phyloP scores from a whole-genome alignment of 495 filamentous ascomycete genomes.

The Aspergillus incahuasiensis region DNA sequence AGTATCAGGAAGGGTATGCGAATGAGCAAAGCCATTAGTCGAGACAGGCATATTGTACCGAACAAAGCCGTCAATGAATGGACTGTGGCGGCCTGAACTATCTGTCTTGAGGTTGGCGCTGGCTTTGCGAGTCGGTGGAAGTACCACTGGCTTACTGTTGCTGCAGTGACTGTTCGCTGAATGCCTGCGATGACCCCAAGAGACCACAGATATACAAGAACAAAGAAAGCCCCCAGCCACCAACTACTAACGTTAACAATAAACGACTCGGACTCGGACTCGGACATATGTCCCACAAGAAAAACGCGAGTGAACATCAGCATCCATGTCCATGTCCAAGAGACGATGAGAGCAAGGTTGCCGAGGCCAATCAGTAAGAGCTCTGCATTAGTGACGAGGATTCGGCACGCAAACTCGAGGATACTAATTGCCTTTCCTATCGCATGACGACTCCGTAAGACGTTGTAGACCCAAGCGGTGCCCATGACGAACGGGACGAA shows the following conservation, averaged over 20 bases:
- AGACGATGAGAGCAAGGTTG: constrained; percentile 67
- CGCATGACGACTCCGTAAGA: constrained; percentile 72
- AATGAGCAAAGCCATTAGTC: constrained; percentile 71
- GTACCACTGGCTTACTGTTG: constrained; percentile 97
- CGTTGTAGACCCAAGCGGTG: constrained; percentile 73
- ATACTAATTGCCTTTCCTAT: constrained; percentile 77
- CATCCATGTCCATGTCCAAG: constrained; percentile 95
- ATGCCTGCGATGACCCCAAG: constrained; percentile 78
- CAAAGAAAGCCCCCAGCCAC: constrained; percentile 86
- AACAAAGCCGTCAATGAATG: constrained; percentile 86
- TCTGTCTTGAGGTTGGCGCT: constrained; percentile 64
- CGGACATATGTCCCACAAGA: constrained; percentile 72
- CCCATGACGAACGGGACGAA: constrained; percentile 69
- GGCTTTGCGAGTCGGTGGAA: constrained; percentile 87
- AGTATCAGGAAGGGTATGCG: constrained; percentile 82
- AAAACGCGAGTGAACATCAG: constrained; percentile 96
- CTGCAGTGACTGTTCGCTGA: constrained; percentile 86
- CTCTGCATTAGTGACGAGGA: constrained; percentile 78
- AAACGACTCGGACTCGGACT: constrained; percentile 57
- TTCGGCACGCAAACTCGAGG: constrained; percentile 84
- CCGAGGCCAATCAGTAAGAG: constrained; percentile 77
- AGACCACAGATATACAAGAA: constrained; percentile 93
- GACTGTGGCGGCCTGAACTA: constrained; percentile 74
- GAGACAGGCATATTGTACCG: constrained; percentile 84
- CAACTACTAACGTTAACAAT: constrained; percentile 81